A percentile compares a stretch with the other conserved stretches of the same genome.
phyloP scores from a whole-genome alignment of 1,284 basidiomycete genomes.

The Somion occarium region DNA sequence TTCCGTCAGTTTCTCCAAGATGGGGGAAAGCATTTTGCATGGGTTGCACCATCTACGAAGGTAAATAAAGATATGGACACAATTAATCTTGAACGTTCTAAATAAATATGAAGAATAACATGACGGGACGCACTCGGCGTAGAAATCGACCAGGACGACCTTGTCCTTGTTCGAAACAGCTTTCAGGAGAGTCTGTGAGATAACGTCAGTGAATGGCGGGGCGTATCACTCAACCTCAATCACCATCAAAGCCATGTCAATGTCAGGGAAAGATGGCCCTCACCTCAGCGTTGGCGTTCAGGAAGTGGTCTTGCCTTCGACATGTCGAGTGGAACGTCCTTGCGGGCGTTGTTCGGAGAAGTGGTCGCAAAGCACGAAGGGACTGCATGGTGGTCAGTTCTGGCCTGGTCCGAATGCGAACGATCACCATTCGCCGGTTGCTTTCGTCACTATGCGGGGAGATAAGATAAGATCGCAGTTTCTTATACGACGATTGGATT shows the following conservation, averaged over 20 bases:
- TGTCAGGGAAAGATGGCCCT: not conserved
- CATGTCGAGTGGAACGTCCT: slow-evolving; percentile 24
- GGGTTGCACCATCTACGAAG: slow-evolving; percentile 65
- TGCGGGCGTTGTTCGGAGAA: not conserved
- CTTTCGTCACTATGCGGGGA: no score
- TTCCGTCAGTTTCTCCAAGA: slow-evolving; percentile 49
- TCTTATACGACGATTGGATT: no score
- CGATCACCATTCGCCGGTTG: no score
- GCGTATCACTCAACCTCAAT: not conserved
- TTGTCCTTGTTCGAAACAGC: slow-evolving; percentile 38
- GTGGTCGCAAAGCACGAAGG: not conserved
- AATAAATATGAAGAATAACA: not conserved
- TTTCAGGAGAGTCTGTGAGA: slow-evolving; percentile 44
- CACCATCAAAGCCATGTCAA: not conserved
- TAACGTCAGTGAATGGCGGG: not conserved
- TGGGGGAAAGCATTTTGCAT: slow-evolving; percentile 64
- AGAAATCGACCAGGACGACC: slow-evolving; percentile 69
- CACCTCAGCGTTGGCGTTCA: slow-evolving; percentile 31
- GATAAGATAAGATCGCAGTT: no score
- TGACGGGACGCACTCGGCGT: slow-evolving; percentile 58
- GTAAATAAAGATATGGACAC: slow-evolving; percentile 1
- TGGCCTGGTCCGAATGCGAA: not conserved
- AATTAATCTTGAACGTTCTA: not conserved
- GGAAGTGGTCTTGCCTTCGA: slow-evolving; percentile 27
- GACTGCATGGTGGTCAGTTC: slow-evolving; percentile 7